Evolutionary conservation across 306 rosid genomes (phyloP).

Genomic region (Hylodesmum podocarpum): DNA sequence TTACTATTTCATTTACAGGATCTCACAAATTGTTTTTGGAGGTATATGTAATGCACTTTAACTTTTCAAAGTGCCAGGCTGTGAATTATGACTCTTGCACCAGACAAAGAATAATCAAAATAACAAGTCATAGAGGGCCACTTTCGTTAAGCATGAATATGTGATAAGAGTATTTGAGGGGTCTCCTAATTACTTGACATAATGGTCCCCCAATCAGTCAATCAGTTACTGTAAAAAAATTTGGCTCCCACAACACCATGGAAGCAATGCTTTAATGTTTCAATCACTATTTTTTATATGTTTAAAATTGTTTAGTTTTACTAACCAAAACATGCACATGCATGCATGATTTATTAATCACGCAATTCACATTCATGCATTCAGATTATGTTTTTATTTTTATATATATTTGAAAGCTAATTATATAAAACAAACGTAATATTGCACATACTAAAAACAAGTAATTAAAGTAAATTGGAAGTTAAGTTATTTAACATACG

Average conservation of each 20-base stretch:
- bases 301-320: too few species aligned
- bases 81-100: background rate
- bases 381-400: too few species aligned
- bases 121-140: background rate
- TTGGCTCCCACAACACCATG: background rate
- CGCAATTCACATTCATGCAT: too few species aligned
- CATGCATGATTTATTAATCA: too few species aligned
- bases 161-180: background rate
- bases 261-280: background rate
- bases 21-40: background rate
- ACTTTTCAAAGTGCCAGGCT: constrained; percentile 9
- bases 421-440: too few species aligned
- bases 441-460: too few species aligned
- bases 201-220: background rate
- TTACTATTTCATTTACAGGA: background rate
- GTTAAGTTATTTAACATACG: background rate
- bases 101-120: background rate
- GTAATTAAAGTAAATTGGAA: background rate
- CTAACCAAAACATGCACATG: too few species aligned
- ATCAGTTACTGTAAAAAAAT: background rate
- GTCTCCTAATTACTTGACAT: background rate
- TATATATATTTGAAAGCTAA: too few species aligned
- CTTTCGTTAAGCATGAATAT: background rate
- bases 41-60: background rate
- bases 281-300: too few species aligned